These are phyloP conservation scores for Stentor coeruleus DNA, from an alignment of 73 alveolate species.

Conservation along the genomic window DNA sequence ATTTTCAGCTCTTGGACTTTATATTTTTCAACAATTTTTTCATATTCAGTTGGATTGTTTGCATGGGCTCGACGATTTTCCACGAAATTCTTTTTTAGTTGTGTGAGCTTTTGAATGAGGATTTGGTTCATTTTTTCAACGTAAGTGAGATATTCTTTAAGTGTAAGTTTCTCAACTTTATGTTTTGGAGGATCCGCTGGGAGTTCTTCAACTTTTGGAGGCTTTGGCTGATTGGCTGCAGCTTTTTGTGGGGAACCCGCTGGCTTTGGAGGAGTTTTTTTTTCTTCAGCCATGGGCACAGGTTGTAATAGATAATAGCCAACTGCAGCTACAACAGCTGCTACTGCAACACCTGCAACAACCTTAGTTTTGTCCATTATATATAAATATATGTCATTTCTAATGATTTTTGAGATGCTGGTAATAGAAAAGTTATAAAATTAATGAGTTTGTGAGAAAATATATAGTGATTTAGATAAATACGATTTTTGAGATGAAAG, in stretches of 20 bases:
- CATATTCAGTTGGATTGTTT: background rate
- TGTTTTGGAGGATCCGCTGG: constrained; percentile 1
- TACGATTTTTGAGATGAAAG: no score
- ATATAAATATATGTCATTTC: no score
- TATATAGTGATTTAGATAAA: no score
- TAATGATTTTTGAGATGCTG: no score
- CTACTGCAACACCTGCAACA: background rate
- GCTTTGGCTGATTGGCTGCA: background rate
- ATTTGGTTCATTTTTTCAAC: background rate
- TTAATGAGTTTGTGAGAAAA: no score
- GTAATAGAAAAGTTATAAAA: no score
- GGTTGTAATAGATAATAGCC: background rate
- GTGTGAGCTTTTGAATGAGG: background rate
- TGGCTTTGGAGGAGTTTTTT: background rate
- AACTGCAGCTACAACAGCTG: background rate
- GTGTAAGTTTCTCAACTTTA: background rate
- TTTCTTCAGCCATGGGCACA: background rate
- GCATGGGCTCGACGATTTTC: background rate
- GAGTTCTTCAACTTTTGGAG: background rate
- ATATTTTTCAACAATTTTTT: background rate
- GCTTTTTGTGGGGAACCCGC: background rate
- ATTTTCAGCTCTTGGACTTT: background rate
- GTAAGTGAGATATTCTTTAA: background rate
- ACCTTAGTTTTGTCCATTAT: background rate
- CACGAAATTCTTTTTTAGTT: background rate